These are phyloP conservation scores for Microbotryum saponariae DNA, from an alignment of 1,284 basidiomycete genomes.

Conservation along the genomic window DNA sequence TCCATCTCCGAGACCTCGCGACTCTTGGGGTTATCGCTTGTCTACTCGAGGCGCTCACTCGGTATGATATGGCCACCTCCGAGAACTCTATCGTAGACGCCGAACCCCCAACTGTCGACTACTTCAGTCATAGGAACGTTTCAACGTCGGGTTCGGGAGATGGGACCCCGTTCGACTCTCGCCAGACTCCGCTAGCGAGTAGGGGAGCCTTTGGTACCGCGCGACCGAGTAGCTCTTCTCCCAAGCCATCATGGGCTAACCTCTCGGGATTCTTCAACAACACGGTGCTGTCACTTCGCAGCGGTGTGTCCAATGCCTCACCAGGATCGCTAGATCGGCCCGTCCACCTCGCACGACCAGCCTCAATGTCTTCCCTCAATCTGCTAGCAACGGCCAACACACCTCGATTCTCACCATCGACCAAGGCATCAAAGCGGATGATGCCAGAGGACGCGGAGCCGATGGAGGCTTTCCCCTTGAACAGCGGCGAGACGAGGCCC, in stretches of 20 bases:
- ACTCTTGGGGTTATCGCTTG: conserved; percentile 70
- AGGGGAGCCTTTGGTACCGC: neutral
- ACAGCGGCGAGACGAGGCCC: too few species aligned
- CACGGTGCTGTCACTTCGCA: conserved; percentile 26
- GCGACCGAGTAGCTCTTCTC: conserved; percentile 10
- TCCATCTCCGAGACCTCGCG: conserved; percentile 58
- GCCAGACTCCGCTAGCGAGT: neutral
- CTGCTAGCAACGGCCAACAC: too few species aligned
- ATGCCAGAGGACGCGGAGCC: too few species aligned
- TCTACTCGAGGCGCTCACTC: conserved; percentile 45
- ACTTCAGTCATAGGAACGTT: conserved; percentile 25
- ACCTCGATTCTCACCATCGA: too few species aligned
- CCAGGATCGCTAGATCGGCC: neutral
- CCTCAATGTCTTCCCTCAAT: too few species aligned
- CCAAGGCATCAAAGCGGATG: too few species aligned
- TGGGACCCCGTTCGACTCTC: conserved; percentile 19
- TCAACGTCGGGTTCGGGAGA: conserved; percentile 6
- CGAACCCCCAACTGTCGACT: conserved; percentile 16
- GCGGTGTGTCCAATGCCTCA: neutral
- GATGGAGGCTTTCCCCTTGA: too few species aligned
- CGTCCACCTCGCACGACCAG: too few species aligned
- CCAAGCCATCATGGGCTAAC: conserved; percentile 26
- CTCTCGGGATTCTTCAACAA: conserved; percentile 29
- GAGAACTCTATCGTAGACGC: neutral
- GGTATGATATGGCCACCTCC: conserved; percentile 5